Conservation (phyloP, 2,329 filamentous ascomycete genomes). For the Alternaria brassicicola region DNA sequence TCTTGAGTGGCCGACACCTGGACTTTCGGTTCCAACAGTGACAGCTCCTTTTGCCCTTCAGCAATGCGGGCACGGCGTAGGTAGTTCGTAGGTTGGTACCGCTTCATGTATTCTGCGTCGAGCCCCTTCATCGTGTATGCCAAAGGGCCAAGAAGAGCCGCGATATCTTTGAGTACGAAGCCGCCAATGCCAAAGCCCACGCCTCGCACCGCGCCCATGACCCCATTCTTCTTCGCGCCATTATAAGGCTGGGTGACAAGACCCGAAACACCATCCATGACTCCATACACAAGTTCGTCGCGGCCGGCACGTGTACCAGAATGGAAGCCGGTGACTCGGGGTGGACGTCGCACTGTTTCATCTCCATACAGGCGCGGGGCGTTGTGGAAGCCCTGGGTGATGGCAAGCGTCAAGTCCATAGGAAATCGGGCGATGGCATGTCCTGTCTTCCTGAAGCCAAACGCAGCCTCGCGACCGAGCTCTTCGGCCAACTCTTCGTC, state of each 20-base stretch:
- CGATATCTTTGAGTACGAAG: slow-evolving; percentile 68
- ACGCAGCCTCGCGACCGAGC: slow-evolving; percentile 57
- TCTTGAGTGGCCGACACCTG: slow-evolving; percentile 12
- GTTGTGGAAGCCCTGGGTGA: slow-evolving; percentile 74
- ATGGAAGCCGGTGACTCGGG: slow-evolving; percentile 67
- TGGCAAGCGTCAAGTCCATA: slow-evolving; percentile 64
- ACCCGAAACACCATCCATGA: slow-evolving; percentile 70
- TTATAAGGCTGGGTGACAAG: slow-evolving; percentile 65
- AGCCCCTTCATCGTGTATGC: slow-evolving; percentile 70
- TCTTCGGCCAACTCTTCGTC: slow-evolving; percentile 43
- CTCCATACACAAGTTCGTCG: slow-evolving; percentile 66
- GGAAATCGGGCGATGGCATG: slow-evolving; percentile 63
- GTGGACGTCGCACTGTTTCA: slow-evolving; percentile 68
- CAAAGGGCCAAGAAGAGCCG: slow-evolving; percentile 65
- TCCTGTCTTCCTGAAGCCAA: slow-evolving; percentile 59
- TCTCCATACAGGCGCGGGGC: slow-evolving; percentile 73
- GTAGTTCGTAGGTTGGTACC: slow-evolving; percentile 59
- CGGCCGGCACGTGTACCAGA: slow-evolving; percentile 67
- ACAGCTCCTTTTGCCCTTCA: slow-evolving; percentile 56
- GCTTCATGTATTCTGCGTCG: slow-evolving; percentile 63
- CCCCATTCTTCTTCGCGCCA: slow-evolving; percentile 62
- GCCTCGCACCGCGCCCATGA: slow-evolving; percentile 59
- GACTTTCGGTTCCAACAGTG: slow-evolving; percentile 22
- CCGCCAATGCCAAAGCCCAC: slow-evolving; percentile 68
- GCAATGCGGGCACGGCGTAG: slow-evolving; percentile 64